Evolutionary conservation across 345 rosid species (phyloP).

Genomic region (Eucalyptus marginata): DNA sequence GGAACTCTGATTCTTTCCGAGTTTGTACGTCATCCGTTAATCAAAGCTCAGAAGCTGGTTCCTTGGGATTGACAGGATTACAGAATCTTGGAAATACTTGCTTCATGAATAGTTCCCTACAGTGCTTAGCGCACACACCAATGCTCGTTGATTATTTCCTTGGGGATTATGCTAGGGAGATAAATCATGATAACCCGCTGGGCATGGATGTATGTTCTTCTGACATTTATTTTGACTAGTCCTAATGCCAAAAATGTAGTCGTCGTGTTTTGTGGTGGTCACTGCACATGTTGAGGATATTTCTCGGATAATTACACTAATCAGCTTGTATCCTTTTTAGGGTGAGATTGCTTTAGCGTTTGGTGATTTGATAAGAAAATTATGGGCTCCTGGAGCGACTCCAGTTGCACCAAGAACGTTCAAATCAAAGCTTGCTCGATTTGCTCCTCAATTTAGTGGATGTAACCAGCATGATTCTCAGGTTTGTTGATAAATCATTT

Average conservation of each 20-base stretch:
- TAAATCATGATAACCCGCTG: slow-evolving; percentile 78
- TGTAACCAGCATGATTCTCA: slow-evolving; percentile 99
- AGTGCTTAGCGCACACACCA: slow-evolving; percentile 97
- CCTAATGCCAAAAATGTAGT: background rate
- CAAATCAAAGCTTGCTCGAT: slow-evolving; percentile 91
- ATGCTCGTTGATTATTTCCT: slow-evolving; percentile 94
- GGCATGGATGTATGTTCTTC: slow-evolving; percentile 76
- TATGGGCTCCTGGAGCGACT: slow-evolving; percentile 93
- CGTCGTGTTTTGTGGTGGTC: background rate
- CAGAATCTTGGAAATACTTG: slow-evolving; percentile 99
- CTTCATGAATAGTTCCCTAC: slow-evolving; percentile 95
- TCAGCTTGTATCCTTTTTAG: slow-evolving; percentile 21
- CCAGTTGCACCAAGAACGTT: slow-evolving; percentile 80
- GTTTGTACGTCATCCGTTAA: slow-evolving; percentile 28
- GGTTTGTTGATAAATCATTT: slow-evolving; percentile 23
- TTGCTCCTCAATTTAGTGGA: slow-evolving; percentile 95
- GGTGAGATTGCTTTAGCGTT: slow-evolving; percentile 96
- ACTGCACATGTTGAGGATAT: background rate
- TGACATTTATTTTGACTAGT: background rate
- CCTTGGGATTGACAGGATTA: slow-evolving; percentile 87
- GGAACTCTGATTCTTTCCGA: slow-evolving; percentile 24
- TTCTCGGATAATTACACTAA: background rate
- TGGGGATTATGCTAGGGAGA: slow-evolving; percentile 81
- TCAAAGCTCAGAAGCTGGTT: slow-evolving; percentile 82
- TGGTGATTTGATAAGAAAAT: slow-evolving; percentile 80